Evolutionary conservation across 768 basidiomycete genomes (phyloP), one percentile per base, ranked within the genome.

Genomic region (Suillus subluteus): DNA sequence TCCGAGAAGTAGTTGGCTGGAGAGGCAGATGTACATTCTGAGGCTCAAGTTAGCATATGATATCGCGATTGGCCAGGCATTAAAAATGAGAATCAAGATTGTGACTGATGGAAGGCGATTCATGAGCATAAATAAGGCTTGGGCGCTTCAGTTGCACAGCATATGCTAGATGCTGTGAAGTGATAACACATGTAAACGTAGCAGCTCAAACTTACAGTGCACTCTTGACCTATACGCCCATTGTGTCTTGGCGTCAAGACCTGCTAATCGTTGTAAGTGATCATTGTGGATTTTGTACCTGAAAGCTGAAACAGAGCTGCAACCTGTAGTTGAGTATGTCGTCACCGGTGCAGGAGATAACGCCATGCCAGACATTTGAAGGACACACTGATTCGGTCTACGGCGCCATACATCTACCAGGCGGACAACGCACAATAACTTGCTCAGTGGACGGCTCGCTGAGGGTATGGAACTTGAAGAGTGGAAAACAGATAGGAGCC

Each of bases 331-430:
- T 12, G 11, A 48, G 5, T 12, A 23, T 48, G 48, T 13, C 48
- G 23, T 48, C n/a, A 23, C 48, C 46, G 3, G 9, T 11, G 21
- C 44, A 46, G 6, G 6, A 2, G 21, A 46, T 46, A 46, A n/a
- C 9, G 0, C 44, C 21, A 9, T 3, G 21, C 21, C 21, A 46
- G 21, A 46, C 11, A 46, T 46, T 46, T n/a, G 11, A 46, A 4
- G 44, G 21, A n/a, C 44, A n/a, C 44, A 11, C 4, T 0, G 4
- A 23, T 4, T 2, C 3, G 1, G 1, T 48, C 5, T 0, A 3
- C 0, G 12, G 0, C 2, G n/a, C 3, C 6, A 23, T 48, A 12
- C 46, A 23, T 23, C 12, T 48, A 4, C n/a, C n/a, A 48, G 46
- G 6, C 12, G n/a, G n/a, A 23, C 6, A 23, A 0, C n/a, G 2